Conservation (phyloP, 208 protist species). For the Crithidia sp. region DNA sequence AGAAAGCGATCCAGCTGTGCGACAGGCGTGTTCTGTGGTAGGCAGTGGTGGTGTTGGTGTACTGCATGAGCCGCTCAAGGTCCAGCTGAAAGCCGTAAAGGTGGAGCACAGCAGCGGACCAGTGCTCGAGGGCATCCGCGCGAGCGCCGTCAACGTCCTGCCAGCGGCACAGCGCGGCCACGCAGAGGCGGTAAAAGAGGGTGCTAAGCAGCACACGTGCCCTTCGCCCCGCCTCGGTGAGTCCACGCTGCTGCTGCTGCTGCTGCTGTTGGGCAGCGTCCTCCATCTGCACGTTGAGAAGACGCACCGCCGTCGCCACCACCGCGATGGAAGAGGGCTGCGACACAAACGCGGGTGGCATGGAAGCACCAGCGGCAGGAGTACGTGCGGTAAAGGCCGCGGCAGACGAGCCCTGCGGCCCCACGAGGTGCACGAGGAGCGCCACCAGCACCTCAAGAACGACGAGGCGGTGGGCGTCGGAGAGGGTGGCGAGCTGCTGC, state of each 20-base stretch:
- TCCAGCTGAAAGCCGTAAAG: constrained; percentile 55
- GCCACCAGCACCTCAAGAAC: constrained; percentile 15
- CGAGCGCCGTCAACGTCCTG: constrained; percentile 13
- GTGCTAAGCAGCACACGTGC: constrained; percentile 14
- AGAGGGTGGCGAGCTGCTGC: constrained; percentile 24
- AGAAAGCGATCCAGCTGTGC: constrained; percentile 44
- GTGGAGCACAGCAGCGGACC: constrained; percentile 40
- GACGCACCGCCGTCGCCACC: constrained; percentile 25
- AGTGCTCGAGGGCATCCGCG: constrained; percentile 38
- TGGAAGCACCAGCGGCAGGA: not conserved
- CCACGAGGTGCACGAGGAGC: constrained; percentile 22
- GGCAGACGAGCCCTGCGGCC: constrained; percentile 1
- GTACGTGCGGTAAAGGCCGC: not conserved
- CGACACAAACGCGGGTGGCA: not conserved
- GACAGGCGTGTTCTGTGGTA: constrained; percentile 30
- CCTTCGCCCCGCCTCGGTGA: not conserved
- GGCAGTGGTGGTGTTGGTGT: constrained; percentile 26
- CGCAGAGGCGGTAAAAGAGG: constrained; percentile 35
- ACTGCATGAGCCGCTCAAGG: constrained; percentile 19
- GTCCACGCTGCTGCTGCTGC: constrained; percentile 18
- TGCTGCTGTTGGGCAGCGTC: not conserved
- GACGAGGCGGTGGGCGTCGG: constrained; percentile 11
- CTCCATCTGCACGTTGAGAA: constrained; percentile 29
- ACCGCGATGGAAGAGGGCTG: constrained; percentile 20
- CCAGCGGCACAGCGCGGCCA: constrained; percentile 30